phyloP scores from a whole-genome alignment of 2,329 filamentous ascomycete species.

The Alternaria tenuissima region DNA sequence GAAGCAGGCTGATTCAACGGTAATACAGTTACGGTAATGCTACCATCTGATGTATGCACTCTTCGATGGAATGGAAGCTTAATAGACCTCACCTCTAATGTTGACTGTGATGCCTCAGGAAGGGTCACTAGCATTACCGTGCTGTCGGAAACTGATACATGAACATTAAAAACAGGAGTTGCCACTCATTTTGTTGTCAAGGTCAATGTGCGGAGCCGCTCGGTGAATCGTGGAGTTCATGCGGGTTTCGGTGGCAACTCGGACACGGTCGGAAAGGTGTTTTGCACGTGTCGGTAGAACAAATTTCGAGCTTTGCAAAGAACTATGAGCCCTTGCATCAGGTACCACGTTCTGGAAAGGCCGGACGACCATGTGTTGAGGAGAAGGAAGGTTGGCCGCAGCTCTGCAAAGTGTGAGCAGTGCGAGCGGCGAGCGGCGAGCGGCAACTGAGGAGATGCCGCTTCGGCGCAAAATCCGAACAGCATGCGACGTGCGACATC shows the following conservation, averaged over 20 bases:
- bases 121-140: background rate
- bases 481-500: slow-evolving; percentile 26
- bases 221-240: slow-evolving; percentile 24
- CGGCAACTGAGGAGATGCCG: slow-evolving; percentile 39
- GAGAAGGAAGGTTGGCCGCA: background rate
- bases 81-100: slow-evolving; percentile 9
- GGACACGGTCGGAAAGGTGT: slow-evolving; percentile 18
- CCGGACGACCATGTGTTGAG: background rate
- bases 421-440: slow-evolving; percentile 14
- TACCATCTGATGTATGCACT: slow-evolving; percentile 31
- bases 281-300: background rate
- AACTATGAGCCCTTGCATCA: background rate
- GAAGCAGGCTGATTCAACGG: slow-evolving; percentile 23
- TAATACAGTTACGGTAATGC: slow-evolving; percentile 26
- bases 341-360: background rate
- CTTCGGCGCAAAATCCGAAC: slow-evolving; percentile 30
- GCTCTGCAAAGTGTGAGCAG: background rate
- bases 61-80: slow-evolving; percentile 26
- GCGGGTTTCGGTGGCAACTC: slow-evolving; percentile 25
- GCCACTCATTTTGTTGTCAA: slow-evolving; percentile 1
- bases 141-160: background rate
- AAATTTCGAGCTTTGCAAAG: background rate
- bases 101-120: background rate
- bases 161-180: background rate
- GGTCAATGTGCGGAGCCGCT: slow-evolving; percentile 14